These are phyloP conservation scores for Myxozyma monticola DNA, from an alignment of 805 yeast genomes.

Conservation along the genomic window DNA sequence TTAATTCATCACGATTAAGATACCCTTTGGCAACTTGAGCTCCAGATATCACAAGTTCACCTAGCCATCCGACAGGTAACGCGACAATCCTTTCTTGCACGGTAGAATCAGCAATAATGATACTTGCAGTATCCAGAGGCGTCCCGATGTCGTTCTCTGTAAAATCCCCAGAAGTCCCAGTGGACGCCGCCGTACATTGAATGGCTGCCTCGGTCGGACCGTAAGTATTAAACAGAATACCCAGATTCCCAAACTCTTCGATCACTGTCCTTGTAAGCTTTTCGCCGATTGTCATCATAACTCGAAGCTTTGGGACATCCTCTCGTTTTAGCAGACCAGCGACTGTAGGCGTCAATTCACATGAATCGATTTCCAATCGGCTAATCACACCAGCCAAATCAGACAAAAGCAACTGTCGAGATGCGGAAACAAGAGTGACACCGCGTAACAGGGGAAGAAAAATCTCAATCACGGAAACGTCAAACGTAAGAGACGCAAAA, in stretches of 20 bases:
- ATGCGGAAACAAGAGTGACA: constrained; percentile 28
- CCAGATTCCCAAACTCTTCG: constrained; percentile 26
- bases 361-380: constrained; percentile 20
- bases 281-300: constrained; percentile 33
- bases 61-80: constrained; percentile 34
- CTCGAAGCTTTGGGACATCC: constrained; percentile 16
- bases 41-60: constrained; percentile 36
- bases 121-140: constrained; percentile 24
- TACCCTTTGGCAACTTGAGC: constrained; percentile 37
- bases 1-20: constrained; percentile 32
- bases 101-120: constrained; percentile 17
- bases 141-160: constrained; percentile 28
- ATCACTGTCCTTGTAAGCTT: constrained; percentile 28
- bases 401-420: constrained; percentile 18
- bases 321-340: constrained; percentile 25
- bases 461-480: constrained; percentile 34
- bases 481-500: constrained; percentile 34
- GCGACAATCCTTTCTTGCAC: constrained; percentile 6
- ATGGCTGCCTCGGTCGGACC: constrained; percentile 36
- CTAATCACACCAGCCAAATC: constrained; percentile 23
- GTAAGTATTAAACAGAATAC: constrained; percentile 30
- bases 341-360: constrained; percentile 34
- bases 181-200: constrained; percentile 32
- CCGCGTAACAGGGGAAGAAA: constrained; percentile 30
- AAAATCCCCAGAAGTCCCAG: constrained; percentile 13